A percentile compares a stretch with the other conserved stretches of the same genome.
phyloP scores from a whole-genome alignment of 2,329 filamentous ascomycete genomes.

The Cladosporium phlei region DNA sequence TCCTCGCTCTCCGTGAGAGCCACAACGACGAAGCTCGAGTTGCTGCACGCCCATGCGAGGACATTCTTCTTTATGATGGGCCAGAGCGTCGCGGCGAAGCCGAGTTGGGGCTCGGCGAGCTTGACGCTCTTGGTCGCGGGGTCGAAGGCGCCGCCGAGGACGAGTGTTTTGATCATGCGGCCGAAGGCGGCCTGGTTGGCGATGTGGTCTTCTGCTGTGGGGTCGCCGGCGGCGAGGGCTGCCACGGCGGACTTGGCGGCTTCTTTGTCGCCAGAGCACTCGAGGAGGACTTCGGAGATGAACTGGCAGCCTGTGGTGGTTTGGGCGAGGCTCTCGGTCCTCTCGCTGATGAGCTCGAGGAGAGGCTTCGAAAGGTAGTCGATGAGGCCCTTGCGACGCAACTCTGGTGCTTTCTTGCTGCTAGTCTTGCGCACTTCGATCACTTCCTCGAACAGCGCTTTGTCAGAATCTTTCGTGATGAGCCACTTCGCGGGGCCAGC shows the following conservation, averaged over 20 bases:
- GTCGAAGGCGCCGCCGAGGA: conserved; percentile 85
- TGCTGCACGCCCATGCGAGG: conserved; percentile 77
- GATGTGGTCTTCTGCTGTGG: conserved; percentile 51
- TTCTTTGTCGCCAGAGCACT: conserved; percentile 59
- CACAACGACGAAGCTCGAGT: conserved; percentile 81
- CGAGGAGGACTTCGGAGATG: conserved; percentile 75
- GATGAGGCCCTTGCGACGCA: conserved; percentile 70
- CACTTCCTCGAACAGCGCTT: conserved; percentile 66
- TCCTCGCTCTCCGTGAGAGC: conserved; percentile 67
- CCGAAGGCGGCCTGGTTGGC: conserved; percentile 61
- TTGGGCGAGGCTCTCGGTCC: conserved; percentile 63
- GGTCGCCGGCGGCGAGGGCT: conserved; percentile 36
- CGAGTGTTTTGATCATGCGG: conserved; percentile 84
- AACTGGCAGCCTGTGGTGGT: conserved; percentile 84
- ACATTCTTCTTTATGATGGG: conserved; percentile 70
- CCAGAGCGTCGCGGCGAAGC: conserved; percentile 79
- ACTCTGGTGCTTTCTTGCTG: conserved; percentile 84
- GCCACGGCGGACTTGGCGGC: conserved; percentile 64
- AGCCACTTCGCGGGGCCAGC: conserved; percentile 60
- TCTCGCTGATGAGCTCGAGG: conserved; percentile 65
- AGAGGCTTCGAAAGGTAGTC: conserved; percentile 69
- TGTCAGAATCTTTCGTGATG: conserved; percentile 59
- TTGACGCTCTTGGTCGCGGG: conserved; percentile 63
- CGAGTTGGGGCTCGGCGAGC: conserved; percentile 67
- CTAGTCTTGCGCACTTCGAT: conserved; percentile 74